phyloP scores from a whole-genome alignment of 2,329 filamentous ascomycete genomes.

The Escovopsis weberi region DNA sequence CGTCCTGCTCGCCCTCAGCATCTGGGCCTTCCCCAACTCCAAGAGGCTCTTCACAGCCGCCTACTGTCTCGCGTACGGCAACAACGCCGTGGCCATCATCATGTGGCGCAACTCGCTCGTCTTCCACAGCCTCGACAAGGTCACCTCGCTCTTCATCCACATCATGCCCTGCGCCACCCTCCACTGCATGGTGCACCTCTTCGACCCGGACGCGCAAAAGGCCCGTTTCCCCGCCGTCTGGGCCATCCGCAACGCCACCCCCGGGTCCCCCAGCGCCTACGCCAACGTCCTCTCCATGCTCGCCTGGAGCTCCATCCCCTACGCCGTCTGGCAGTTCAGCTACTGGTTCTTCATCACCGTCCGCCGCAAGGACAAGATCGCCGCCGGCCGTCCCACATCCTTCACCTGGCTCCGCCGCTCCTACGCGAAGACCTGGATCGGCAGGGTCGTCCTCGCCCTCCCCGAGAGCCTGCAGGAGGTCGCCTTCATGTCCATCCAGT shows the following conservation, averaged over 20 bases:
- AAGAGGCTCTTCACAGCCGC: constrained; percentile 85
- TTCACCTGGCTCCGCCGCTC: constrained; percentile 94
- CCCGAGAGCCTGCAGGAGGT: constrained; percentile 67
- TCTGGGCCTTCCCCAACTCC: constrained; percentile 84
- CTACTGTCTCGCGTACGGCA: constrained; percentile 87
- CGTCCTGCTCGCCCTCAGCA: constrained; percentile 60
- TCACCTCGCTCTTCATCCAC: constrained; percentile 96
- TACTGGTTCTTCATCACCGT: constrained; percentile 97
- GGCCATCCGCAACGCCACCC: constrained; percentile 54
- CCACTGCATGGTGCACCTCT: constrained; percentile 80
- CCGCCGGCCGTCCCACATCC: constrained; percentile 84
- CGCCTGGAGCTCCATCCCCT: constrained; percentile 84
- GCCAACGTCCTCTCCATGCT: constrained; percentile 70
- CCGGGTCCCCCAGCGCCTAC: constrained; percentile 68
- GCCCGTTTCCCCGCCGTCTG: constrained; percentile 73
- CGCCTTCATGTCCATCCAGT: constrained; percentile 94
- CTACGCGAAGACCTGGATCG: constrained; percentile 81
- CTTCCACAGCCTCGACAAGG: constrained; percentile 97
- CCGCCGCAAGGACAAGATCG: constrained; percentile 87
- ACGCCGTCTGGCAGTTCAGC: constrained; percentile 77
- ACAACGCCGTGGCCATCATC: constrained; percentile 93
- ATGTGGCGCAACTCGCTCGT: constrained; percentile 99
- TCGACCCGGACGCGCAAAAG: constrained; percentile 49
- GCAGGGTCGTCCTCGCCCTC: constrained; percentile 66
- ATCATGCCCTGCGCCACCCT: constrained; percentile 95